Evolutionary conservation across 768 basidiomycete species (phyloP).

Genomic region (Phylloporus sp.): DNA sequence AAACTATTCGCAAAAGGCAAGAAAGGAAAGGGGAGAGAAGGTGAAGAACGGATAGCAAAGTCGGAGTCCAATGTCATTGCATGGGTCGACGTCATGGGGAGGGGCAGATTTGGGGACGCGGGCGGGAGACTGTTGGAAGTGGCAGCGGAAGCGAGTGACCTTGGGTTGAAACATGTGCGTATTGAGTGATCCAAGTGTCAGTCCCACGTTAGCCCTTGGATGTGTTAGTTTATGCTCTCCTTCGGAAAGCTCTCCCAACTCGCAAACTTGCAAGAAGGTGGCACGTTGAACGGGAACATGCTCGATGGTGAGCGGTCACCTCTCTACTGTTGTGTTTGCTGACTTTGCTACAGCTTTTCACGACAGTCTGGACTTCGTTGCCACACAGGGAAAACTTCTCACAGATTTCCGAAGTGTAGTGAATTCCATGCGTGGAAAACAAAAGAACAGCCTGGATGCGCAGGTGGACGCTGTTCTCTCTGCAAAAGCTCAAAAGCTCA

Average conservation of each 20-base stretch:
- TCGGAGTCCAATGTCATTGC: conserved; percentile 53
- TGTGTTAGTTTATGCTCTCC: conserved; percentile 75
- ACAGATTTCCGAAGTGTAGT: conserved; percentile 54
- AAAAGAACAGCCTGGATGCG: conserved; percentile 57
- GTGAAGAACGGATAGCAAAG: conserved; percentile 36
- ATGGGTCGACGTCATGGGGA: conserved; percentile 86
- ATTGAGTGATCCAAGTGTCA: background rate
- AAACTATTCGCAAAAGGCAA: conserved; percentile 48
- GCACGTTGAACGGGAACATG: conserved; percentile 41
- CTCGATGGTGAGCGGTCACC: conserved; percentile 48
- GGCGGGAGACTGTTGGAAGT: conserved; percentile 60
- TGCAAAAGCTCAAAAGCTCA: conserved; percentile 43
- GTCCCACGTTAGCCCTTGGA: conserved; percentile 5
- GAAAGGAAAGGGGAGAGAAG: conserved; percentile 25
- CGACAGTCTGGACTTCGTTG: conserved; percentile 80
- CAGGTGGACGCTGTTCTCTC: conserved; percentile 62
- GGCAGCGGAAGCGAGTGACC: conserved; percentile 47
- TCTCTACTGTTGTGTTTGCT: background rate
- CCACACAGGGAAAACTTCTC: conserved; percentile 69
- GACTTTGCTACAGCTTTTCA: conserved; percentile 61
- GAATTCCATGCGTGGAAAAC: conserved; percentile 45
- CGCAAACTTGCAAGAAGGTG: conserved; percentile 49
- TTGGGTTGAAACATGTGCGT: conserved; percentile 76
- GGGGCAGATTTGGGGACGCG: conserved; percentile 59
- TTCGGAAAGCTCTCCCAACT: conserved; percentile 84